These are phyloP conservation scores for Calamus simplicifolius DNA, from an alignment of 176 grass and related monocot genomes.

Conservation along the genomic window DNA sequence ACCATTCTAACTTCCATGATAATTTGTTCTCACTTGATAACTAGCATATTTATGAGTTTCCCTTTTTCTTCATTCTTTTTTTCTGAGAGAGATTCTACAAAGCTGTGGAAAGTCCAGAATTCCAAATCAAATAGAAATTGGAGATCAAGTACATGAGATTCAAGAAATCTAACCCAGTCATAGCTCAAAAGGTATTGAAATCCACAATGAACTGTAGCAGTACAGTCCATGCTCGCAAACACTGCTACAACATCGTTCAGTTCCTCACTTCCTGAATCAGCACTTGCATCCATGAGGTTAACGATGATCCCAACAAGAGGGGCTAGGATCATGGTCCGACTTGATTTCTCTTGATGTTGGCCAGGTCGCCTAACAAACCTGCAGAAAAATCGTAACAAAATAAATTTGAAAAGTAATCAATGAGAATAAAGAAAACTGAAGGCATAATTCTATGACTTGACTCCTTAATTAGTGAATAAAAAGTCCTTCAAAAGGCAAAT, in stretches of 20 bases:
- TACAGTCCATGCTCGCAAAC: constrained; percentile 80
- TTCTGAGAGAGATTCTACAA: too few relatives aligned
- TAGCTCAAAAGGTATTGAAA: constrained; percentile 73
- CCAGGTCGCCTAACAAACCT: constrained; percentile 62
- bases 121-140: constrained; percentile 2
- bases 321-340: constrained; percentile 71
- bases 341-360: constrained; percentile 67
- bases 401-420: constrained; percentile 8
- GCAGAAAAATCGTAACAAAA: constrained; percentile 5
- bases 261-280: constrained; percentile 29
- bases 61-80: too few relatives aligned
- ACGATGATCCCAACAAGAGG: constrained; percentile 84
- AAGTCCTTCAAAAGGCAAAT: too few relatives aligned
- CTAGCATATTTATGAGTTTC: too few relatives aligned
- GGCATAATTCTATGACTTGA: too few relatives aligned
- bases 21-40: too few relatives aligned
- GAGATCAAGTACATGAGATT: constrained; percentile 3
- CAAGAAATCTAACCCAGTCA: constrained; percentile 65
- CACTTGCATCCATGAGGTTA: constrained; percentile 57
- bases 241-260: constrained; percentile 65
- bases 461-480: too few relatives aligned
- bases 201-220: constrained; percentile 61
- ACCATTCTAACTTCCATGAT: too few relatives aligned
- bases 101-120: too few relatives aligned
- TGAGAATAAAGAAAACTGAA: too few relatives aligned